Conservation (phyloP, 2,329 filamentous ascomycete species). For the Xylariaceae sp. region DNA sequence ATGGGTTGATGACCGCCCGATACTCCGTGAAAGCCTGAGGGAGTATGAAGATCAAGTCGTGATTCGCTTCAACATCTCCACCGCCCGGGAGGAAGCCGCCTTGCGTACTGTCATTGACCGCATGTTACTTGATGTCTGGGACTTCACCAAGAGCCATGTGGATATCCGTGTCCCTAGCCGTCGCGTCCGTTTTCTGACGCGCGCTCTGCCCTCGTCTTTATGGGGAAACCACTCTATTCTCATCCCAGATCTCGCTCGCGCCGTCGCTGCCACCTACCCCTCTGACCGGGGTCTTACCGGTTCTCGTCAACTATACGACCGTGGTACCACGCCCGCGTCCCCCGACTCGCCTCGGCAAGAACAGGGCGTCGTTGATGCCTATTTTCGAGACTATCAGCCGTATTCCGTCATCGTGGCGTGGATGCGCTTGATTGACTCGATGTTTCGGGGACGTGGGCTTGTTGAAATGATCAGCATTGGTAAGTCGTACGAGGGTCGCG, state of each 20-base stretch:
- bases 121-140: conserved; percentile 88
- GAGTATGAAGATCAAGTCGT: conserved; percentile 80
- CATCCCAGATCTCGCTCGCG: conserved; percentile 74
- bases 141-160: conserved; percentile 73
- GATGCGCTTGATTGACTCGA: conserved; percentile 84
- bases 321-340: conserved; percentile 32
- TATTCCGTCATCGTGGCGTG: conserved; percentile 78
- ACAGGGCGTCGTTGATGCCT: conserved; percentile 60
- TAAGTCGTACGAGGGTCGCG: conserved; percentile 80
- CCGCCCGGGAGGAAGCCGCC: conserved; percentile 27
- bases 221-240: conserved; percentile 67
- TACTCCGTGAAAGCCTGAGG: conserved; percentile 34
- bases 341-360: conserved; percentile 26
- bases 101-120: conserved; percentile 35
- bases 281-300: conserved; percentile 29
- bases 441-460: conserved; percentile 69
- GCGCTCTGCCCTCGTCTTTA: conserved; percentile 70
- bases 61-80: conserved; percentile 77
- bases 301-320: conserved; percentile 16
- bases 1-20: conserved; percentile 29
- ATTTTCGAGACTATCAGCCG: conserved; percentile 91
- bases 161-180: conserved; percentile 77
- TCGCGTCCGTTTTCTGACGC: conserved; percentile 72
- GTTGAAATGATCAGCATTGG: conserved; percentile 72
- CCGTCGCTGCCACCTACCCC: conserved; percentile 73